Conservation (phyloP, 1,284 basidiomycete species). For the Amylostereum areolatum region DNA sequence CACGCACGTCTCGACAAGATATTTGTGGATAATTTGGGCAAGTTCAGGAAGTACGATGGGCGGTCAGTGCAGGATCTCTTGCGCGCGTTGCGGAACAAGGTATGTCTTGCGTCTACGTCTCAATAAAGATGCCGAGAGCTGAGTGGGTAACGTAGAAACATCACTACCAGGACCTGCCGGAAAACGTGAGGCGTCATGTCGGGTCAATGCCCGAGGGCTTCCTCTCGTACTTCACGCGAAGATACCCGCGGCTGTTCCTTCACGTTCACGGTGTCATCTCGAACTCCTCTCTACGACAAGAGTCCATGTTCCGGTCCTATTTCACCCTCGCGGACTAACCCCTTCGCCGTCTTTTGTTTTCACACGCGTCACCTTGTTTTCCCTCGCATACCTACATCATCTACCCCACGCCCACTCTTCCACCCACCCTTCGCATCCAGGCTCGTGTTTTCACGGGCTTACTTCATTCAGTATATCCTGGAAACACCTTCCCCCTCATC, state of each 20-base stretch:
- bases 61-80: constrained; percentile 87
- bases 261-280: constrained; percentile 85
- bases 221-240: constrained; percentile 85
- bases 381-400: too few species aligned
- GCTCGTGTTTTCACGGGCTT: not conserved
- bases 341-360: too few species aligned
- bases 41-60: constrained; percentile 95
- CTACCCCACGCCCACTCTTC: too few species aligned
- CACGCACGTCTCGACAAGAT: constrained; percentile 78
- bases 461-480: not conserved
- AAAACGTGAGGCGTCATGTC: constrained; percentile 81
- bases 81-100: constrained; percentile 93
- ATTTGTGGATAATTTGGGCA: constrained; percentile 92
- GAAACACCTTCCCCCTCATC: too few species aligned
- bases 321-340: constrained; percentile 61
- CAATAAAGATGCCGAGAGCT: too few species aligned
- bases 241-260: constrained; percentile 89
- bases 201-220: constrained; percentile 92
- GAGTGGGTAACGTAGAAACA: constrained; percentile 68
- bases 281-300: constrained; percentile 58
- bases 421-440: too few species aligned
- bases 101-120: constrained; percentile 26
- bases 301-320: constrained; percentile 84
- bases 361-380: too few species aligned
- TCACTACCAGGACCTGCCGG: constrained; percentile 94